phyloP scores from a whole-genome alignment of 768 basidiomycete genomes.

The Galerina marginata region DNA sequence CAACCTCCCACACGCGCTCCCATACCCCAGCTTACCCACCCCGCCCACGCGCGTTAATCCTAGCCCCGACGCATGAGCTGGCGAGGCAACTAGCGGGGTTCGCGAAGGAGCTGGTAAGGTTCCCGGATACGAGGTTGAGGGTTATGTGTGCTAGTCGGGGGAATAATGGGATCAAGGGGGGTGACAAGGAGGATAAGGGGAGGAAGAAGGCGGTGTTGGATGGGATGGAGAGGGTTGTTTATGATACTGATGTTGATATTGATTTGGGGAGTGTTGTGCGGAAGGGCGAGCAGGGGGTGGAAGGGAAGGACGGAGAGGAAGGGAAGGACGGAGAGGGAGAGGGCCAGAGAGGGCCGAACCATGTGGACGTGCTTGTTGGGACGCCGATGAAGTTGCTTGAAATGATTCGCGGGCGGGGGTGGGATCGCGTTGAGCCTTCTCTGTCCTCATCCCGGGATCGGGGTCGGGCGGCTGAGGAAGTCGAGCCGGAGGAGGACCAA shows the following conservation, averaged over 20 bases:
- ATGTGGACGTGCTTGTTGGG: constrained; percentile 62
- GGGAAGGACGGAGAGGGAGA: constrained; percentile 27
- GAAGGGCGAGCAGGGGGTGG: constrained; percentile 8
- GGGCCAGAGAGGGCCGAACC: constrained; percentile 24
- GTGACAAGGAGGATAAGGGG: constrained; percentile 21
- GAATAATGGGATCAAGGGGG: constrained; percentile 2
- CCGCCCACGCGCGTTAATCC: constrained; percentile 78
- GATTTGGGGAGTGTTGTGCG: constrained; percentile 6
- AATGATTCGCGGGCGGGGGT: constrained; percentile 57
- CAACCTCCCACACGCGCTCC: constrained; percentile 2
- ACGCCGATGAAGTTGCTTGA: constrained; percentile 71
- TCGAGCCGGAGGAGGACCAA: not conserved
- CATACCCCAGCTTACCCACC: constrained; percentile 27
- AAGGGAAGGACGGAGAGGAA: constrained; percentile 16
- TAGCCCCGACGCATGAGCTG: constrained; percentile 91
- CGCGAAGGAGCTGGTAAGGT: constrained; percentile 76
- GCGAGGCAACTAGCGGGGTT: constrained; percentile 77
- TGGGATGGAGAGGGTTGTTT: constrained; percentile 10
- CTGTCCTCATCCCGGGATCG: constrained; percentile 6
- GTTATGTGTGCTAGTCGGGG: constrained; percentile 13
- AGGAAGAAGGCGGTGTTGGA: constrained; percentile 16
- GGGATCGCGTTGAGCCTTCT: constrained; percentile 30
- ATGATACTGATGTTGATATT: not conserved
- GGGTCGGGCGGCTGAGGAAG: constrained; percentile 17
- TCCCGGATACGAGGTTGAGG: constrained; percentile 6